Base-by-base conservation (phyloP, 2,329 filamentous ascomycete species). In the Fusarium duplospermum region DNA sequence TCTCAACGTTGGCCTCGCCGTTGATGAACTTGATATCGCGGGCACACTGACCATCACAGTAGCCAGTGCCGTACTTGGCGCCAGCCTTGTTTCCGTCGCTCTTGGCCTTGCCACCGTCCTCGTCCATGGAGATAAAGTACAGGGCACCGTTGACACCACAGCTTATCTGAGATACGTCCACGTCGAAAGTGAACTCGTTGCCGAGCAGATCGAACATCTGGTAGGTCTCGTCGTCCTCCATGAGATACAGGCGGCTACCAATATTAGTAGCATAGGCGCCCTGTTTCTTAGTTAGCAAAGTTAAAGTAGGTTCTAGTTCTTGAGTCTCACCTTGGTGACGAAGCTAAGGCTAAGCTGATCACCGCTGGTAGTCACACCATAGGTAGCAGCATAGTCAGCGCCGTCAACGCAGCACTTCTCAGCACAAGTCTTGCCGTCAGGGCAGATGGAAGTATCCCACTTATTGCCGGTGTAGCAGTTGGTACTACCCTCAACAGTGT, bases 131-230 rank as follows among this genome's bases (percentile, higher is more conserved):
- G 35, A 89, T 86, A 66, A 91, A 88, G 83, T 93, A 93, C 52
- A 93, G 83, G 54, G 91, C 92, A 62, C 91, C 92, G 82, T 94
- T 93, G 65, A 93, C 83, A 64, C 92, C 92, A 78, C 92, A 94
- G 66, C 88, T 88, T 10, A 93, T 84, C 75, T 88, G 87, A 50
- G 90, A 92, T 38, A 92, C 88, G 77, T 94, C 91, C 31, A 93
- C 91, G 62, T 93, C 91, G 67, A 93, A 93, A 56, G 90, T 91
- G 82, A 93, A 90, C 81, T 94, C 92, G 78, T 91, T 87, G 82
- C 89, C 89, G 60, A 90, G 85, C 54, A 93, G 84, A 64, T 89
- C 86, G 82, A 93, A 90, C 78, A 88, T 86, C 82, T 92, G 83
- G 81, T 93, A 93, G 64, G 87, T 88, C 71, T 84, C 85, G 38